These are phyloP conservation scores for Collybia mongolica DNA, from an alignment of 768 basidiomycete genomes.

Conservation along the genomic window DNA sequence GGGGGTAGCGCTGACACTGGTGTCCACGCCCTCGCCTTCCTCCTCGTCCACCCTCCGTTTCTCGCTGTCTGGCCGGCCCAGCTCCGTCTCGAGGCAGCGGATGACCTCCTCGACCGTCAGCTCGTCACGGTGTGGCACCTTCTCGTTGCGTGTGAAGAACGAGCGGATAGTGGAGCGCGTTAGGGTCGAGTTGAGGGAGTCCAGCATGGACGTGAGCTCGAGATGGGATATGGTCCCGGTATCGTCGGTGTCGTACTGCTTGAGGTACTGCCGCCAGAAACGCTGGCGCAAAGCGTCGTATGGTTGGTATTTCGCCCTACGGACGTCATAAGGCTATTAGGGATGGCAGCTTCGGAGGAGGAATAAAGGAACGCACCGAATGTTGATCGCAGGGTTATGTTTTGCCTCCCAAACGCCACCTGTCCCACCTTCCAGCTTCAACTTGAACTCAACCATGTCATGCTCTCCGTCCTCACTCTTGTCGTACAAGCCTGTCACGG, in stretches of 20 bases:
- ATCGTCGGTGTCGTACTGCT: conserved; percentile 90
- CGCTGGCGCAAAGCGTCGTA: conserved; percentile 88
- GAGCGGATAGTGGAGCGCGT: conserved; percentile 72
- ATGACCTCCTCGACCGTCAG: conserved; percentile 79
- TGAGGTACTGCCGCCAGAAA: conserved; percentile 88
- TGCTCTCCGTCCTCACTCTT: conserved; percentile 51
- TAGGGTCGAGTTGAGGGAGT: conserved; percentile 94
- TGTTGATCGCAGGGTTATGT: conserved; percentile 64
- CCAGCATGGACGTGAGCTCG: conserved; percentile 93
- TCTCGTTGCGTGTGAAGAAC: conserved; percentile 76
- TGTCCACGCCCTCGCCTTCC: conserved; percentile 37
- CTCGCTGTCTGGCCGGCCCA: conserved; percentile 71
- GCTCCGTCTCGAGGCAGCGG: conserved; percentile 82
- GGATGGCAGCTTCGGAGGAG: background rate
- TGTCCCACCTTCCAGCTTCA: conserved; percentile 56
- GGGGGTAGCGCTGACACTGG: conserved; percentile 56
- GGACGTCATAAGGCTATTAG: background rate
- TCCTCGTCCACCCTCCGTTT: conserved; percentile 62
- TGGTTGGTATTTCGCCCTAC: conserved; percentile 90
- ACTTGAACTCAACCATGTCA: conserved; percentile 71
- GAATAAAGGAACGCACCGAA: conserved; percentile 47
- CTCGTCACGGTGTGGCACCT: conserved; percentile 64
- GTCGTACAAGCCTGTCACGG: conserved; percentile 56
- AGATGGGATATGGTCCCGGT: conserved; percentile 70
- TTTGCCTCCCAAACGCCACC: conserved; percentile 61